Evolutionary conservation across 768 basidiomycete genomes (phyloP).

Genomic region (Collybiopsis luxurians): DNA sequence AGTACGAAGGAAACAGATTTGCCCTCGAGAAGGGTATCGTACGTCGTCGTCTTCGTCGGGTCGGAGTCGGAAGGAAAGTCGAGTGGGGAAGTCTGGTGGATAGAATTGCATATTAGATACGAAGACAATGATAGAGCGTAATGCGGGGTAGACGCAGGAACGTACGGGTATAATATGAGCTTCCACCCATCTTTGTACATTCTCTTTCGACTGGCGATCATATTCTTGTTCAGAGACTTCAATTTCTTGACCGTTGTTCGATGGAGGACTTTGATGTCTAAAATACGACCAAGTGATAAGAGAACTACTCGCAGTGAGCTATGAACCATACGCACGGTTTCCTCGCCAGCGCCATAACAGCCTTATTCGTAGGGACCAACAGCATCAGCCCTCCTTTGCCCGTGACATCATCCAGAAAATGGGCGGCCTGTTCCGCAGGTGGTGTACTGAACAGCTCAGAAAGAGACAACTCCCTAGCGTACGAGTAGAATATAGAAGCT

Average conservation of each 20-base stretch:
- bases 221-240: slow-evolving; percentile 67
- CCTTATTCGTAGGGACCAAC: slow-evolving; percentile 85
- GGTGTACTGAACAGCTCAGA: slow-evolving; percentile 46
- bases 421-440: too few relatives aligned
- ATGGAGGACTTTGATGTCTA: slow-evolving; percentile 59
- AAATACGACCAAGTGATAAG: neutral
- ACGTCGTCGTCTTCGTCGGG: slow-evolving; percentile 43
- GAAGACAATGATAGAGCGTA: neutral
- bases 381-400: slow-evolving; percentile 38
- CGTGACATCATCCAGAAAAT: slow-evolving; percentile 9
- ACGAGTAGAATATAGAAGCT: slow-evolving; percentile 81
- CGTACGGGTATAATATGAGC: slow-evolving; percentile 82
- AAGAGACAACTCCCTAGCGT: slow-evolving; percentile 70
- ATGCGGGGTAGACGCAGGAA: slow-evolving; percentile 9
- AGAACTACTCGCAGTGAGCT: neutral
- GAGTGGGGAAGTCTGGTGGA: slow-evolving; percentile 31
- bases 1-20: slow-evolving; percentile 56
- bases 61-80: slow-evolving; percentile 23
- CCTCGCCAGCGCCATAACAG: slow-evolving; percentile 73
- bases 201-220: slow-evolving; percentile 54
- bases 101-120: neutral
- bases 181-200: slow-evolving; percentile 78
- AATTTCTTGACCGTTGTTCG: slow-evolving; percentile 35
- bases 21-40: slow-evolving; percentile 57
- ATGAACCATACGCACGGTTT: slow-evolving; percentile 68